Evolutionary conservation across 768 basidiomycete genomes (phyloP).

Genomic region (Lactifluus volemus): DNA sequence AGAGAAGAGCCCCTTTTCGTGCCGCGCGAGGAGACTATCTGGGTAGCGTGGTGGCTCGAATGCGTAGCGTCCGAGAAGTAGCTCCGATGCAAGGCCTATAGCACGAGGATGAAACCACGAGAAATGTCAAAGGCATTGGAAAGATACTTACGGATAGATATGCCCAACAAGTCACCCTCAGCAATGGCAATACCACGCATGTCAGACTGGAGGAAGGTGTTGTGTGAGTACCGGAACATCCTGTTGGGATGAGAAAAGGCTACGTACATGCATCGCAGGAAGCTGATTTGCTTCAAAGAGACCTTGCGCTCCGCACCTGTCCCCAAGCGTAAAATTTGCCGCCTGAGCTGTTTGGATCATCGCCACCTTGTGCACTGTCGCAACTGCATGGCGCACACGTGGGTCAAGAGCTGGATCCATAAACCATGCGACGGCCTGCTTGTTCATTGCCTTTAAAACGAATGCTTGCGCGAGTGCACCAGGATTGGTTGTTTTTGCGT

Average conservation of each 20-base stretch:
- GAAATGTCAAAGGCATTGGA: conserved; percentile 6
- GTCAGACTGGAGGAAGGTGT: conserved; percentile 11
- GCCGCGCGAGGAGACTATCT: conserved; percentile 45
- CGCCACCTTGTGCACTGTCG: conserved; percentile 48
- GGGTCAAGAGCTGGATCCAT: conserved; percentile 34
- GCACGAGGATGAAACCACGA: not conserved
- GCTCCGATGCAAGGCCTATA: conserved; percentile 49
- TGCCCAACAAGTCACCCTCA: conserved; percentile 45
- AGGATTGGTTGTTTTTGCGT: conserved; percentile 57
- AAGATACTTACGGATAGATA: conserved; percentile 35
- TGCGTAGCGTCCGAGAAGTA: conserved; percentile 45
- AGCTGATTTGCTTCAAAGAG: conserved; percentile 57
- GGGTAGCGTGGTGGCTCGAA: conserved; percentile 37
- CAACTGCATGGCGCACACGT: conserved; percentile 46
- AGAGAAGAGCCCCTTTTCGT: conserved; percentile 31
- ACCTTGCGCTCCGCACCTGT: conserved; percentile 60
- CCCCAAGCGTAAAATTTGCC: conserved; percentile 44
- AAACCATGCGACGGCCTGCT: conserved; percentile 31
- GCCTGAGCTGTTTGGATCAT: conserved; percentile 26
- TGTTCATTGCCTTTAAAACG: conserved; percentile 39
- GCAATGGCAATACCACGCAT: conserved; percentile 31
- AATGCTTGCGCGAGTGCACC: conserved; percentile 43
- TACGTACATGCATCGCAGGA: conserved; percentile 42
- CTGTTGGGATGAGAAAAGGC: conserved; percentile 6
- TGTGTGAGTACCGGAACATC: conserved; percentile 25